Evolutionary conservation across 768 basidiomycete species (phyloP).

Genomic region (Mycena maculata): DNA sequence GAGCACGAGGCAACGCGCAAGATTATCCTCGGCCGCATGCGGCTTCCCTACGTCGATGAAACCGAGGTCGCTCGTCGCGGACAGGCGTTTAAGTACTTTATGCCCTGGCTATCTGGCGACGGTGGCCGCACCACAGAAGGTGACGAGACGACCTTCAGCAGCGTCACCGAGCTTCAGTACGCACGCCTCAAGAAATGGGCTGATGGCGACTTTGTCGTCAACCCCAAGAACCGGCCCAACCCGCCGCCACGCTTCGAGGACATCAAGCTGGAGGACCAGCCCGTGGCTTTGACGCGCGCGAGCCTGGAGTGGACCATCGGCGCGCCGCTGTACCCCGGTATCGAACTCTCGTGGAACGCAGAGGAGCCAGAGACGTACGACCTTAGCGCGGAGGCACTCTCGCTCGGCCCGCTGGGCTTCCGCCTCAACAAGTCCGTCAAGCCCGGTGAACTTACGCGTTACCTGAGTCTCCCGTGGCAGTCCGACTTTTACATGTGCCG

Average conservation of each 20-base stretch:
- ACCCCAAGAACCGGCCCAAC: slow-evolving; percentile 4
- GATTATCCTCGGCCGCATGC: slow-evolving; percentile 8
- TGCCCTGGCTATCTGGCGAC: slow-evolving; percentile 49
- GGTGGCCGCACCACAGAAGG: slow-evolving; percentile 27
- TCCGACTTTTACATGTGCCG: slow-evolving; percentile 46
- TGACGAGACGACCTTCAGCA: slow-evolving; percentile 3
- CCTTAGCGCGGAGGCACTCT: not conserved
- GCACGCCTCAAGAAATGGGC: slow-evolving; percentile 44
- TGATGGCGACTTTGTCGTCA: slow-evolving; percentile 38
- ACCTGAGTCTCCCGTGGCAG: slow-evolving; percentile 51
- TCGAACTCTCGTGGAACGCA: slow-evolving; percentile 48
- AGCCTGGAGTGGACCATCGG: slow-evolving; percentile 46
- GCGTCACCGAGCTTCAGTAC: slow-evolving; percentile 46
- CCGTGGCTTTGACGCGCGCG: slow-evolving; percentile 41
- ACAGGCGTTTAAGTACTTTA: slow-evolving; percentile 39
- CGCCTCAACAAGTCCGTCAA: slow-evolving; percentile 36
- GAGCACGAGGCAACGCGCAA: slow-evolving; percentile 11
- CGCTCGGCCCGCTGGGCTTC: slow-evolving; percentile 39
- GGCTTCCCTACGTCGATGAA: slow-evolving; percentile 17
- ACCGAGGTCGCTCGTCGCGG: slow-evolving; percentile 29
- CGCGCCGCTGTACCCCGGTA: slow-evolving; percentile 48
- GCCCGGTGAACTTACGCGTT: slow-evolving; percentile 45
- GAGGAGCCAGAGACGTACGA: slow-evolving; percentile 38
- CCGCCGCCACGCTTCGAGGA: slow-evolving; percentile 32
- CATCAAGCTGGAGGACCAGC: slow-evolving; percentile 35